Evolutionary conservation across 768 basidiomycete genomes (phyloP).

Genomic region (Xerocomellus intermedius): DNA sequence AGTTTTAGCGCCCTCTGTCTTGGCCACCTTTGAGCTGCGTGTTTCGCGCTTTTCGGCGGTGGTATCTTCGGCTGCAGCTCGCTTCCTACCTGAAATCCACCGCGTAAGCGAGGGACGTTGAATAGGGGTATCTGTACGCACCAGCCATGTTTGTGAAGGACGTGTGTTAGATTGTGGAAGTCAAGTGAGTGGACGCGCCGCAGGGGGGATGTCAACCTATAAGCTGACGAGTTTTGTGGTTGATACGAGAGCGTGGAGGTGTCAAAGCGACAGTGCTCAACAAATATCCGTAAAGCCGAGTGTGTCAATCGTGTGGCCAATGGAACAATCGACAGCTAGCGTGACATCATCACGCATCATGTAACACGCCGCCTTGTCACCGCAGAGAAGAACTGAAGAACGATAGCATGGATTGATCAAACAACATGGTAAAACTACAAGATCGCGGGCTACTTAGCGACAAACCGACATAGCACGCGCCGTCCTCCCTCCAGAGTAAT

Average conservation of each 20-base stretch:
- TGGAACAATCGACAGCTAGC: constrained; percentile 5
- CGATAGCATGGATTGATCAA: constrained; percentile 25
- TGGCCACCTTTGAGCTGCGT: constrained; percentile 51
- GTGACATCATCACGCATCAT: constrained; percentile 35
- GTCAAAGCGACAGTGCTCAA: constrained; percentile 24
- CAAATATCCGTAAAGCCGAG: constrained; percentile 26
- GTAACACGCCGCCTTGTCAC: constrained; percentile 18
- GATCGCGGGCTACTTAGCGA: constrained; percentile 25
- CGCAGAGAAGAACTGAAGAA: neutral
- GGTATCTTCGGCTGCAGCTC: constrained; percentile 40
- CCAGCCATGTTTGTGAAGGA: constrained; percentile 27
- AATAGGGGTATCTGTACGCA: constrained; percentile 21
- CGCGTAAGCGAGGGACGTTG: neutral
- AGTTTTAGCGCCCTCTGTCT: constrained; percentile 37
- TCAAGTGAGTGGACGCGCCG: neutral
- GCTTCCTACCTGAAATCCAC: constrained; percentile 40
- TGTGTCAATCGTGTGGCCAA: constrained; percentile 3
- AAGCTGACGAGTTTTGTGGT: neutral
- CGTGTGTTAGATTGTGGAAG: neutral
- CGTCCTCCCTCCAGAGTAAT: constrained; percentile 15
- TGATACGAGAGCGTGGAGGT: constrained; percentile 11
- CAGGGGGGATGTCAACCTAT: neutral
- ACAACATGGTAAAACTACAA: constrained; percentile 28
- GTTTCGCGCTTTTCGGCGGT: constrained; percentile 34
- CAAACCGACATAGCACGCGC: constrained; percentile 10